Conservation (phyloP, 768 basidiomycete genomes). For the Dacryopinax primogenitus region DNA sequence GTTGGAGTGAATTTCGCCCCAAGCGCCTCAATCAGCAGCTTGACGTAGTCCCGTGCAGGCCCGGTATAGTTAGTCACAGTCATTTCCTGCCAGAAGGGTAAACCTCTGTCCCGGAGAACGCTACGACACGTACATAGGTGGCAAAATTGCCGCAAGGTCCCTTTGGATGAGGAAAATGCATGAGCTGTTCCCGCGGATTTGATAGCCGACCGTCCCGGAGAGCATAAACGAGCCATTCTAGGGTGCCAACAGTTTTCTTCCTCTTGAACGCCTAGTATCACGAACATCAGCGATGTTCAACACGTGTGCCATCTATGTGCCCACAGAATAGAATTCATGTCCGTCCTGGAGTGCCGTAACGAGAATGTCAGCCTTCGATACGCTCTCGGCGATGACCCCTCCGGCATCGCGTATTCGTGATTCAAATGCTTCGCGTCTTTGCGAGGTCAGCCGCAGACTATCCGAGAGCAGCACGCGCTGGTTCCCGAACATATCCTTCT, state of each 20-base stretch:
- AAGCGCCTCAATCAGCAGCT: conserved; percentile 61
- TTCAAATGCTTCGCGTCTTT: conserved; percentile 43
- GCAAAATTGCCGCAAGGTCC: conserved; percentile 46
- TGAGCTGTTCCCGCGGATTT: conserved; percentile 56
- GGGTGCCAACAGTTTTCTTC: conserved; percentile 56
- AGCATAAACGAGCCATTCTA: conserved; percentile 75
- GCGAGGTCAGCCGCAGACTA: conserved; percentile 41
- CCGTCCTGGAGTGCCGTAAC: conserved; percentile 60
- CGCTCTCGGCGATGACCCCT: conserved; percentile 35
- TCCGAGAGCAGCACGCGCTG: conserved; percentile 49
- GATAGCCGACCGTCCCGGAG: conserved; percentile 48
- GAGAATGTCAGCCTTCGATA: conserved; percentile 54
- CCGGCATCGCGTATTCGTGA: conserved; percentile 49
- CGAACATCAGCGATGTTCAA: neutral
- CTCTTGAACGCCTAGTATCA: conserved; percentile 44
- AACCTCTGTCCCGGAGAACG: neutral
- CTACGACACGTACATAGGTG: conserved; percentile 39
- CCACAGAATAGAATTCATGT: conserved; percentile 55
- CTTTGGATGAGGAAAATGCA: conserved; percentile 73
- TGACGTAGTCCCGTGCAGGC: conserved; percentile 73
- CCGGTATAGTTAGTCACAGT: conserved; percentile 86
- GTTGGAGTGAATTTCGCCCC: conserved; percentile 73
- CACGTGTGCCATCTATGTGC: conserved; percentile 12
- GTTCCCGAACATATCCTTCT: conserved; percentile 43
- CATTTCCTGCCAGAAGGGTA: conserved; percentile 40